Base-by-base conservation (phyloP, 805 yeast species). In the Saccharomycopsis capsularis region DNA sequence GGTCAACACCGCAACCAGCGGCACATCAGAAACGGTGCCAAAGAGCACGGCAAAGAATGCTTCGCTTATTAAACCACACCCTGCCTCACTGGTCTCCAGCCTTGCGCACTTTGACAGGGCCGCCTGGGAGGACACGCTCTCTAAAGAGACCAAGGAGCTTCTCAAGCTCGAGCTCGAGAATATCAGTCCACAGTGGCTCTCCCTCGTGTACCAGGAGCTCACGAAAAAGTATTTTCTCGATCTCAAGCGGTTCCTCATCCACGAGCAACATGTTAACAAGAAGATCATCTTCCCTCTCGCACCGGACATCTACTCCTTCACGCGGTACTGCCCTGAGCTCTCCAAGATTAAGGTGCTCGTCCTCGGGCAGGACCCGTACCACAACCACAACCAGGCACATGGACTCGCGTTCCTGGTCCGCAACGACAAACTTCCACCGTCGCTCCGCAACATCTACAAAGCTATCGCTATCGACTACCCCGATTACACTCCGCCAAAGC, bases 331-430 rank as follows among this genome's bases (percentile, higher is more conserved):
- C 0, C 95, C 96, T 0, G 44, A 51, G n/a, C 68, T 91, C 19
- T 68, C 78, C 3, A 63, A 75, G 2, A 85, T 89, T 18, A 81
- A 79, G 59, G 93, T 91, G 24, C 74, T 93, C 1, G 75, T 93
- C 11, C 68, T 93, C 40, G 99, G 99, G 1, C 99, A 93, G 63
- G 99, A 93, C 63, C 99, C 99, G 0, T 93, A 93, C 63, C 99
- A 93, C 64, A 88, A 89, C 63, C 65, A 66, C 57, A 85, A 85
- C 62, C 99, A 93, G 64, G 99, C 99, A 0, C 99, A 93, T 60
- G 99, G 99, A 0, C 68, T 93, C 25, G 98, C 99, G 2, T 93
- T 93, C 58, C 85, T 95, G 19, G 98, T 93, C 1, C 30, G 46
- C 11, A 43, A 47, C 18, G 73, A 79, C 48, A 83, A 85, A 29